These are phyloP conservation scores for Pachysandra terminalis DNA, from an alignment of 164 flowering plant species.

Conservation along the genomic window DNA sequence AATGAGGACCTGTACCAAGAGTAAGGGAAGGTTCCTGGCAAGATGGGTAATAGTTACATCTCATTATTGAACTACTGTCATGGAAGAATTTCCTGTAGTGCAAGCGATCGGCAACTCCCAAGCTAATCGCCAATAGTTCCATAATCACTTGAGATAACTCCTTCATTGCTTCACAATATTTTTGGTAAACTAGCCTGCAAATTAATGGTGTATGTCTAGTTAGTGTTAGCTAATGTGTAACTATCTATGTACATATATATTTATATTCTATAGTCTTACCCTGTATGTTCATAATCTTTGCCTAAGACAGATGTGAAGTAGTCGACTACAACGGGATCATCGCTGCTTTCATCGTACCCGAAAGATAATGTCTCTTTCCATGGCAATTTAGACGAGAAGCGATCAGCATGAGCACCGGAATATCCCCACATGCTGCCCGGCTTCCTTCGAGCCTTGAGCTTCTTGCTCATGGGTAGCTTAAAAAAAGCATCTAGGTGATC, in stretches of 20 bases:
- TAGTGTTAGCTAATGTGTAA: too few species aligned
- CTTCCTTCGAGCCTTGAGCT: constrained; percentile 32
- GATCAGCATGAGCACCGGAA: constrained; percentile 55
- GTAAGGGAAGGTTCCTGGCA: constrained; percentile 56
- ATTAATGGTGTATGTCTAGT: neutral
- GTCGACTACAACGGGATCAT: constrained; percentile 26
- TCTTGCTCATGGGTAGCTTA: constrained; percentile 38
- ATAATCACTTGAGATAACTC: constrained; percentile 41
- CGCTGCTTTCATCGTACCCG: constrained; percentile 21
- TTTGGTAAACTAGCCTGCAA: constrained; percentile 49
- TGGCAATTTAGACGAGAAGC: constrained; percentile 56
- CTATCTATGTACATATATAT: neutral
- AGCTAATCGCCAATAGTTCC: constrained; percentile 61
- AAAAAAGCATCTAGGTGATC: constrained; percentile 43
- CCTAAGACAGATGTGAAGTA: constrained; percentile 53
- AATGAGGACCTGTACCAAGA: constrained; percentile 79
- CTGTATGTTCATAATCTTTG: constrained; percentile 41
- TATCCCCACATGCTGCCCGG: constrained; percentile 52
- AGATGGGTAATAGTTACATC: constrained; percentile 67
- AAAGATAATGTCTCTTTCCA: constrained; percentile 93
- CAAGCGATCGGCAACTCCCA: constrained; percentile 49
- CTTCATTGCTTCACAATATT: constrained; percentile 63
- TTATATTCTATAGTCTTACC: constrained; percentile 48
- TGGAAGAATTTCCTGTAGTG: constrained; percentile 43
- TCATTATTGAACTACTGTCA: constrained; percentile 55